Conservation (phyloP, 2,329 filamentous ascomycete genomes). For the Huntiella savannae region DNA sequence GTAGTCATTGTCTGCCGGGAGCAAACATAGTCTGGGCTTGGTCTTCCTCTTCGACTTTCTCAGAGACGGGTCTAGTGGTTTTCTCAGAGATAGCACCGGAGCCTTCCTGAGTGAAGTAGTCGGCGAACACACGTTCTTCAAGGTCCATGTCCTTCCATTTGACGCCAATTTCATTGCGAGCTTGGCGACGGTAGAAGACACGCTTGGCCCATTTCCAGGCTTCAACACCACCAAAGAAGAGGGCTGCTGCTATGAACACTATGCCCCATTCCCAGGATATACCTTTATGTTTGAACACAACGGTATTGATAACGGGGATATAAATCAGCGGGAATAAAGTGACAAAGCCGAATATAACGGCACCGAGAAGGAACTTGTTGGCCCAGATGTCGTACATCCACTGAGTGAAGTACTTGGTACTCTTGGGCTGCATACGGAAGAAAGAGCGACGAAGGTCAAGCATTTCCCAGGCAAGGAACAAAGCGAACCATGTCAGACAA, state of each 20-base stretch:
- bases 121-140: conserved; percentile 22
- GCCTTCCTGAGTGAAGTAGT: conserved; percentile 16
- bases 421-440: conserved; percentile 52
- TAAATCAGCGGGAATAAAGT: conserved; percentile 35
- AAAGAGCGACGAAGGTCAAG: conserved; percentile 52
- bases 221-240: conserved; percentile 41
- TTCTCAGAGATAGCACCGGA: conserved; percentile 1
- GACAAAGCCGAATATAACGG: conserved; percentile 30
- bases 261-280: conserved; percentile 47
- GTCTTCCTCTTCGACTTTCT: neutral
- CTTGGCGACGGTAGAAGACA: conserved; percentile 19
- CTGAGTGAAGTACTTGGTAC: conserved; percentile 40
- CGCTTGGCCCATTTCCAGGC: conserved; percentile 41
- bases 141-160: conserved; percentile 22
- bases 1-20: conserved; percentile 12
- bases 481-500: conserved; percentile 55
- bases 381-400: conserved; percentile 51
- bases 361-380: conserved; percentile 54
- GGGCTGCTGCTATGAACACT: conserved; percentile 30
- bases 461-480: conserved; percentile 67
- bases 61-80: neutral
- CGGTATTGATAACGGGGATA: conserved; percentile 38
- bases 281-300: conserved; percentile 40
- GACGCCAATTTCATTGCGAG: conserved; percentile 14
- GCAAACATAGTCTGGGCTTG: conserved; percentile 3